Conservation (phyloP, 495 filamentous ascomycete genomes). For the Astrothelium macrocarpum region DNA sequence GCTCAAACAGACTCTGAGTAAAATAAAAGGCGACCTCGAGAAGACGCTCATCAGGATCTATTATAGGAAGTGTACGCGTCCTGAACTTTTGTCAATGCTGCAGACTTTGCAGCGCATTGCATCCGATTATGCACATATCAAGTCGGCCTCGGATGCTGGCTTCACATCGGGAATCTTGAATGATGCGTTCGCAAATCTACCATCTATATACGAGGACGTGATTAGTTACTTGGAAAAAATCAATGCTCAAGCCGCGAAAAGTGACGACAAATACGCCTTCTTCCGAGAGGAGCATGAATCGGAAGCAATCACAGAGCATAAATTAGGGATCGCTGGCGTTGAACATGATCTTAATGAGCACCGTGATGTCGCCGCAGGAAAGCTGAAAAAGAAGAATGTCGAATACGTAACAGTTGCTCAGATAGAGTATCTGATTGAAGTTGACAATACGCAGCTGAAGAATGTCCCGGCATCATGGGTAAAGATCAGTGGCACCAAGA, state of each 20-base stretch:
- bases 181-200: slow-evolving; percentile 64
- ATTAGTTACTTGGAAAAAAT: slow-evolving; percentile 70
- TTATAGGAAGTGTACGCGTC: slow-evolving; percentile 73
- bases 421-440: slow-evolving; percentile 91
- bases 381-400: slow-evolving; percentile 57
- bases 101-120: slow-evolving; percentile 78
- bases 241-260: slow-evolving; percentile 70
- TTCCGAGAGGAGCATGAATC: slow-evolving; percentile 80
- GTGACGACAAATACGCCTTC: slow-evolving; percentile 88
- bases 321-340: slow-evolving; percentile 82
- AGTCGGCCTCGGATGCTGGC: slow-evolving; percentile 54
- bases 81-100: slow-evolving; percentile 75
- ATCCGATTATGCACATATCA: slow-evolving; percentile 58
- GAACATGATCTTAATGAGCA: slow-evolving; percentile 79
- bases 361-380: slow-evolving; percentile 57
- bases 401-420: slow-evolving; percentile 72
- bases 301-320: slow-evolving; percentile 75
- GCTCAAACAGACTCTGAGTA: slow-evolving; percentile 56
- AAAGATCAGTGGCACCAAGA: slow-evolving; percentile 92
- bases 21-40: slow-evolving; percentile 75
- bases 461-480: slow-evolving; percentile 86
- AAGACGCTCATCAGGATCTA: slow-evolving; percentile 90
- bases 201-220: slow-evolving; percentile 62
- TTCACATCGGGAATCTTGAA: slow-evolving; percentile 65
- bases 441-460: slow-evolving; percentile 71